Percentiles rank a stretch among this genome's conserved stretches.
Conservation (phyloP, 495 filamentous ascomycete genomes). For the Astrocystis sublimbata region DNA sequence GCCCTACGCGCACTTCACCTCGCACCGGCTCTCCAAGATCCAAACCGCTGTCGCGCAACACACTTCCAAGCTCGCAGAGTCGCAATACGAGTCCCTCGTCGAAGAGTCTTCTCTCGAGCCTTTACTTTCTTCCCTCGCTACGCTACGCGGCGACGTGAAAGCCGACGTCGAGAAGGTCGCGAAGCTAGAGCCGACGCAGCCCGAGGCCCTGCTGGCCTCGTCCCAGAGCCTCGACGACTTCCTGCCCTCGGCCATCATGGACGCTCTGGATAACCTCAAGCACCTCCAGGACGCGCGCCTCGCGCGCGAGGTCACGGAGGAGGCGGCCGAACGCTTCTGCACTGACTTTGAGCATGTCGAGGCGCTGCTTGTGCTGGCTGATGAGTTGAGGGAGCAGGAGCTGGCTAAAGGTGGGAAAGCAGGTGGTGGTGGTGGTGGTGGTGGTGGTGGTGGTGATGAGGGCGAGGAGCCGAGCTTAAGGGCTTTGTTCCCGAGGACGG, state of each 20-base stretch:
- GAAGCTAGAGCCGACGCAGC: constrained; percentile 58
- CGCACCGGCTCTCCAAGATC: constrained; percentile 43
- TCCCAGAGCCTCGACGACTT: constrained; percentile 87
- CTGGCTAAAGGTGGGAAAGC: no score
- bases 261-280: constrained; percentile 79
- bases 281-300: constrained; percentile 67
- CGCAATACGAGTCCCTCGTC: constrained; percentile 69
- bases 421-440: no score
- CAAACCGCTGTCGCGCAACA: constrained; percentile 47
- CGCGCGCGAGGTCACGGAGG: constrained; percentile 73
- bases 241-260: constrained; percentile 88
- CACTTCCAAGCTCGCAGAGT: constrained; percentile 51
- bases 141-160: constrained; percentile 33
- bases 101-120: constrained; percentile 69
- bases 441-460: constrained; percentile 34
- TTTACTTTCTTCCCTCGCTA: constrained; percentile 63
- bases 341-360: constrained; percentile 90
- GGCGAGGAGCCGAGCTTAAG: constrained; percentile 50
- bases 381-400: constrained; percentile 45
- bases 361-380: constrained; percentile 50
- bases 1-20: constrained; percentile 58
- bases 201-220: constrained; percentile 59
- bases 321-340: constrained; percentile 84
- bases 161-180: constrained; percentile 39
- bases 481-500: constrained; percentile 77